Conservation (phyloP, 208 protist genomes). For the Sergeia podlipaevii region DNA sequence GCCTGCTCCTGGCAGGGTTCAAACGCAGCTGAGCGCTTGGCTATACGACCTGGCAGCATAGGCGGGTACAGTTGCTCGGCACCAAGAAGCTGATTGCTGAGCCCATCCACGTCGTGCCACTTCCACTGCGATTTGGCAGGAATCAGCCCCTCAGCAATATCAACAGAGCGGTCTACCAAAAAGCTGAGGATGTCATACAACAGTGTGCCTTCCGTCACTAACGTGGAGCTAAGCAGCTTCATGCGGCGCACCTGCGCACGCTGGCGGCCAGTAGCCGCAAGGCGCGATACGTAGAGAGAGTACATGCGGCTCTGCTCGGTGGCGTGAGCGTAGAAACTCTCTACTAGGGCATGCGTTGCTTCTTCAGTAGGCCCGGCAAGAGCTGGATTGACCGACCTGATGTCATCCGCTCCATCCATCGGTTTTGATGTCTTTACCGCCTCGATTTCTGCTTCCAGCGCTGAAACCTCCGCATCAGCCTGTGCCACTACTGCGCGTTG, state of each 20-base stretch:
- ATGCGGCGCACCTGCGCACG: constrained; percentile 59
- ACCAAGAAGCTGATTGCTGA: constrained; percentile 46
- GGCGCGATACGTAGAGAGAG: constrained; percentile 49
- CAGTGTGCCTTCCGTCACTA: constrained; percentile 67
- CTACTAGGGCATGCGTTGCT: constrained; percentile 44
- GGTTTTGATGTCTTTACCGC: background rate
- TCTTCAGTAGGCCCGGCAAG: constrained; percentile 28
- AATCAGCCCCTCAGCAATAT: constrained; percentile 54
- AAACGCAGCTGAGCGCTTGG: background rate
- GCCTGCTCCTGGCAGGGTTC: constrained; percentile 16
- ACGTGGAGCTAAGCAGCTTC: constrained; percentile 71
- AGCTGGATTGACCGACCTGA: background rate
- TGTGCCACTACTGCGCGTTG: constrained; percentile 19
- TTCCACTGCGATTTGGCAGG: constrained; percentile 23
- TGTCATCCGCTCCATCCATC: background rate
- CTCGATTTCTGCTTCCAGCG: constrained; percentile 24
- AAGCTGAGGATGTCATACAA: constrained; percentile 81
- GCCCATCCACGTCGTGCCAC: constrained; percentile 82
- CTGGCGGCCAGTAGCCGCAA: constrained; percentile 51
- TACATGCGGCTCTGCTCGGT: constrained; percentile 60
- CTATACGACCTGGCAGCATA: constrained; percentile 21
- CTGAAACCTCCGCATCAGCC: constrained; percentile 12
- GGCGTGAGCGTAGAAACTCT: constrained; percentile 56
- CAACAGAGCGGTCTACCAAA: constrained; percentile 74
- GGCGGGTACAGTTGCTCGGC: constrained; percentile 71